These are phyloP conservation scores for Jaminaea rosea DNA, from an alignment of 1,284 basidiomycete species.

Conservation along the genomic window DNA sequence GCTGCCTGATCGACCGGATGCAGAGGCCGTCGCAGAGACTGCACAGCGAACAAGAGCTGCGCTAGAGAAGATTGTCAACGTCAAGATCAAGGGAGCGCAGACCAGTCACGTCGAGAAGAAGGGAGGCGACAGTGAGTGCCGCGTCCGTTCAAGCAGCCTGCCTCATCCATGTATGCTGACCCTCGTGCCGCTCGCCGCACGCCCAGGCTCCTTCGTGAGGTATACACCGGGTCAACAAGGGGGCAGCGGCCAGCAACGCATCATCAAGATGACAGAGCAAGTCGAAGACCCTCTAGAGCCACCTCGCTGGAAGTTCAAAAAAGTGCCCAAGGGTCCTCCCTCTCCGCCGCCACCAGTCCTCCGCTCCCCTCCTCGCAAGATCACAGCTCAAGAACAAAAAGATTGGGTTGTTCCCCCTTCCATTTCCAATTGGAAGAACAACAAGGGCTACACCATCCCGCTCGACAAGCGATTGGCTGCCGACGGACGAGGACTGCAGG, in stretches of 20 bases:
- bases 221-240: slow-evolving; percentile 85
- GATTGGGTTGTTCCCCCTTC: slow-evolving; percentile 99
- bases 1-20: slow-evolving; percentile 69
- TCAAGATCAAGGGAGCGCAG: slow-evolving; percentile 93
- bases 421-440: slow-evolving; percentile 99
- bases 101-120: slow-evolving; percentile 52
- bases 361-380: slow-evolving; percentile 87
- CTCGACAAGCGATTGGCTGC: slow-evolving; percentile 96
- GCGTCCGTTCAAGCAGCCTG: slow-evolving; percentile 17
- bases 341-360: slow-evolving; percentile 95
- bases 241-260: slow-evolving; percentile 59
- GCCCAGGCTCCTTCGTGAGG: slow-evolving; percentile 80
- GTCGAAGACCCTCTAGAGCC: slow-evolving; percentile 90
- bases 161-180: too few relatives aligned
- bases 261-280: slow-evolving; percentile 91
- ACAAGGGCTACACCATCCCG: slow-evolving; percentile 99
- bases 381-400: slow-evolving; percentile 92
- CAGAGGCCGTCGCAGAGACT: slow-evolving; percentile 76
- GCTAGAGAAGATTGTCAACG: slow-evolving; percentile 82
- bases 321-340: slow-evolving; percentile 88
- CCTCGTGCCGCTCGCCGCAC: too few relatives aligned
- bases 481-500: slow-evolving; percentile 91
- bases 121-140: slow-evolving; percentile 6
- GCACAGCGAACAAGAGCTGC: slow-evolving; percentile 82
- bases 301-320: slow-evolving; percentile 94